Conservation (phyloP, 2,329 filamentous ascomycete species). For the Thelonectria rubi region DNA sequence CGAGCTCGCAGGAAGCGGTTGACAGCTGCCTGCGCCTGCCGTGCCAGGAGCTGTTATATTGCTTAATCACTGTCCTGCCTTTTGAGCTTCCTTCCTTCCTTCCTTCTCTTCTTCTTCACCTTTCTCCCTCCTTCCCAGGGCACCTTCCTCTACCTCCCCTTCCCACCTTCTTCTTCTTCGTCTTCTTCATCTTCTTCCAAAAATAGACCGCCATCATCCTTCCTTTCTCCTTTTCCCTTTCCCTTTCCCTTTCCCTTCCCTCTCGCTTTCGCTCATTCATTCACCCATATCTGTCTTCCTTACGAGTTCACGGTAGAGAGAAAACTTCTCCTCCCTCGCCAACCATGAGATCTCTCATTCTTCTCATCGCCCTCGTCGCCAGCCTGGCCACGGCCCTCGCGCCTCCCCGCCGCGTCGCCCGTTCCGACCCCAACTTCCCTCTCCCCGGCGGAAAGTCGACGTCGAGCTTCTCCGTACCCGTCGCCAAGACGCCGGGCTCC, state of each 20-base stretch:
- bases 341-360: conserved; percentile 31
- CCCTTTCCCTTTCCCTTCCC: neutral
- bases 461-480: conserved; percentile 44
- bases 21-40: conserved; percentile 11
- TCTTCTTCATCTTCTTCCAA: neutral
- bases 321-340: neutral
- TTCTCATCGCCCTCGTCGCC: conserved; percentile 30
- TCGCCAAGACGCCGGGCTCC: conserved; percentile 31
- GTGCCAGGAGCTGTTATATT: neutral
- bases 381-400: conserved; percentile 26
- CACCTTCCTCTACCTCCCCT: neutral
- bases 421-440: neutral
- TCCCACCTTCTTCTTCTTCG: neutral
- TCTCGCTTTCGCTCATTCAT: neutral
- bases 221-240: neutral
- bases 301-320: neutral
- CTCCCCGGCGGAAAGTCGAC: neutral
- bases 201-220: neutral
- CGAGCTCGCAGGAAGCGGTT: conserved; percentile 2
- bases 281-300: neutral
- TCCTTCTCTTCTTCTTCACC: conserved; percentile 2
- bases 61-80: neutral
- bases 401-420: conserved; percentile 17
- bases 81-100: neutral
- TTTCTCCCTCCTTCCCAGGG: neutral